Conservation (phyloP, 768 basidiomycete species). For the Lactarius deliciosus region DNA sequence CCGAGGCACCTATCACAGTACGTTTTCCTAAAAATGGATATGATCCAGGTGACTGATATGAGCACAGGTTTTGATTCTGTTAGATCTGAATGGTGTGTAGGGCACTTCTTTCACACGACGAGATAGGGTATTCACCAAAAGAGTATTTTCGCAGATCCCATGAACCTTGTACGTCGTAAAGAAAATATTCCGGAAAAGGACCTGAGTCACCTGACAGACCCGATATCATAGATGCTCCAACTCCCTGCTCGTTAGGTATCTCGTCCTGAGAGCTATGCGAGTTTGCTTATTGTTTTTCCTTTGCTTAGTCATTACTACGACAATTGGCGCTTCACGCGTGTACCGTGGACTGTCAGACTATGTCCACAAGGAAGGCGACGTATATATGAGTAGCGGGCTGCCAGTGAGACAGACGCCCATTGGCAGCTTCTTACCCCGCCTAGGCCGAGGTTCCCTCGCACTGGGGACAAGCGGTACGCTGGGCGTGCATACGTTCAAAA, state of each 20-base stretch:
- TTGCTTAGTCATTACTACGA: no score
- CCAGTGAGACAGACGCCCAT: background rate
- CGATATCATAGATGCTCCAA: no score
- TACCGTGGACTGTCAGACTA: constrained; percentile 6
- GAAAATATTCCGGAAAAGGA: no score
- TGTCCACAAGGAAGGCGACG: background rate
- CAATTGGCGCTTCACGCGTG: background rate
- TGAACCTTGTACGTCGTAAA: background rate
- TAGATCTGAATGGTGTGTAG: constrained; percentile 12
- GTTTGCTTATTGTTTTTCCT: background rate
- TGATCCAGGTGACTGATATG: background rate
- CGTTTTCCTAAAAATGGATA: background rate
- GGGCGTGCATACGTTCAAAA: background rate
- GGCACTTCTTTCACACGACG: background rate
- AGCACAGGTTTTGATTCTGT: constrained; percentile 1
- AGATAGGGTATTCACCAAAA: background rate
- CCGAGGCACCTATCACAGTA: constrained; percentile 5
- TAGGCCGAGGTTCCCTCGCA: background rate
- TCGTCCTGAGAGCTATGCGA: no score
- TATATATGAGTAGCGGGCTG: background rate
- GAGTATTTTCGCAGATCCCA: background rate
- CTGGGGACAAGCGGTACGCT: background rate
- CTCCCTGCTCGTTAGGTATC: background rate
- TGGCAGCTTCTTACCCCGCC: background rate
- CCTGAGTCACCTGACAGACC: no score